Evolutionary conservation across 202 grass and related monocot genomes (phyloP).

Genomic region (Carex arenaria): DNA sequence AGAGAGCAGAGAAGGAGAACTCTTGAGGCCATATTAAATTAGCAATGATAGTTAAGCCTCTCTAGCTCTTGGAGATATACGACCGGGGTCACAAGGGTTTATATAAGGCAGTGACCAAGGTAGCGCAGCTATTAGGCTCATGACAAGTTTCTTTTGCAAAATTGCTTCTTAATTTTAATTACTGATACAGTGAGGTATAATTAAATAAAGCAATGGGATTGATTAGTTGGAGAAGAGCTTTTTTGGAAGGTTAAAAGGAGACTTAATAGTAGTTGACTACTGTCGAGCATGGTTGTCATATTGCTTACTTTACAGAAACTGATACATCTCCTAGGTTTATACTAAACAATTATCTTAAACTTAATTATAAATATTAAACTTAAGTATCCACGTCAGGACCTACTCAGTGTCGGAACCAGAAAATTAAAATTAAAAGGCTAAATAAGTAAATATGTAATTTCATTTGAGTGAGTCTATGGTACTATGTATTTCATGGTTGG

Average conservation of each 20-base stretch:
- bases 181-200: background rate
- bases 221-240: slow-evolving; percentile 15
- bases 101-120: slow-evolving; percentile 12
- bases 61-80: slow-evolving; percentile 6
- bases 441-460: too few species aligned
- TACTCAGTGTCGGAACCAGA: background rate
- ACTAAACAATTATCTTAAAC: background rate
- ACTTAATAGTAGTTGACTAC: background rate
- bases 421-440: too few species aligned
- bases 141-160: slow-evolving; percentile 1
- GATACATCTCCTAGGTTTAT: background rate
- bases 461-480: too few species aligned
- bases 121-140: background rate
- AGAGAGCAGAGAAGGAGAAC: slow-evolving; percentile 18
- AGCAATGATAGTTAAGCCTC: background rate
- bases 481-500: too few species aligned
- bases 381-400: background rate
- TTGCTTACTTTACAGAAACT: background rate
- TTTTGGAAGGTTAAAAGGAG: slow-evolving; percentile 16
- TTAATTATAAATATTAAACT: background rate
- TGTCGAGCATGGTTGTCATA: slow-evolving; percentile 4
- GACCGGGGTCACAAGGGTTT: slow-evolving; percentile 12
- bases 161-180: background rate
- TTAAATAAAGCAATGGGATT: background rate
- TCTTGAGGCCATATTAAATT: slow-evolving; percentile 33